phyloP scores from a whole-genome alignment of 2,329 filamentous ascomycete genomes.

The Seiridium unicorne region DNA sequence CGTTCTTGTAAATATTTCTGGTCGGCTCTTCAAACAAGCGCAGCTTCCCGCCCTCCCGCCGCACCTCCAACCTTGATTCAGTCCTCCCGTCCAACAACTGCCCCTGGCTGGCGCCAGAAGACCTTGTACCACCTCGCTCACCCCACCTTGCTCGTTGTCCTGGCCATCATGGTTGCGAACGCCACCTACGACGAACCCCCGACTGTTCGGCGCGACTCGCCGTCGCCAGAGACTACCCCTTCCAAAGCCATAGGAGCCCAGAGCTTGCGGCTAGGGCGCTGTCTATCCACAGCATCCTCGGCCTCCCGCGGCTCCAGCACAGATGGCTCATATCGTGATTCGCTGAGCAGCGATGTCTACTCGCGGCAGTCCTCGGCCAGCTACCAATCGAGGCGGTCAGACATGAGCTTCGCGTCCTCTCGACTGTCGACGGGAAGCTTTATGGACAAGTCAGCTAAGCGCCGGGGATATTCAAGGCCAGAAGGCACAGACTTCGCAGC shows the following conservation, averaged over 20 bases:
- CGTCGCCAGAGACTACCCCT: conserved; percentile 63
- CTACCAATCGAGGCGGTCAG: conserved; percentile 44
- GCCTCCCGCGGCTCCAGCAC: conserved; percentile 55
- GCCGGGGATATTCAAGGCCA: conserved; percentile 84
- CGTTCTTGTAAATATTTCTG: neutral
- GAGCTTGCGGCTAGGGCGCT: conserved; percentile 59
- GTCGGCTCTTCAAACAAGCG: neutral
- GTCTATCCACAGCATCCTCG: conserved; percentile 61
- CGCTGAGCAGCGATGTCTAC: conserved; percentile 54
- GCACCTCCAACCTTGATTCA: neutral
- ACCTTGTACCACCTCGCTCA: neutral
- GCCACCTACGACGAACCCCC: conserved; percentile 31
- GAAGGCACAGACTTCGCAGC: conserved; percentile 86
- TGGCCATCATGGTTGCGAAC: conserved; percentile 33
- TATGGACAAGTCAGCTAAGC: conserved; percentile 38
- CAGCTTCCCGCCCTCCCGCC: neutral
- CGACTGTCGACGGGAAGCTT: conserved; percentile 47
- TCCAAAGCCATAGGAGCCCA: conserved; percentile 58
- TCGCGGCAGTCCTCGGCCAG: conserved; percentile 66
- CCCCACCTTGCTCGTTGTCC: conserved; percentile 4
- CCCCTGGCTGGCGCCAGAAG: neutral
- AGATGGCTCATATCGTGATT: conserved; percentile 48
- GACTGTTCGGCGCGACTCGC: conserved; percentile 54
- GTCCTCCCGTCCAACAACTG: neutral
- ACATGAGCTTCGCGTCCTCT: conserved; percentile 36